These are phyloP conservation scores for Cicer judaicum DNA, from an alignment of 306 rosid genomes.

Conservation along the genomic window DNA sequence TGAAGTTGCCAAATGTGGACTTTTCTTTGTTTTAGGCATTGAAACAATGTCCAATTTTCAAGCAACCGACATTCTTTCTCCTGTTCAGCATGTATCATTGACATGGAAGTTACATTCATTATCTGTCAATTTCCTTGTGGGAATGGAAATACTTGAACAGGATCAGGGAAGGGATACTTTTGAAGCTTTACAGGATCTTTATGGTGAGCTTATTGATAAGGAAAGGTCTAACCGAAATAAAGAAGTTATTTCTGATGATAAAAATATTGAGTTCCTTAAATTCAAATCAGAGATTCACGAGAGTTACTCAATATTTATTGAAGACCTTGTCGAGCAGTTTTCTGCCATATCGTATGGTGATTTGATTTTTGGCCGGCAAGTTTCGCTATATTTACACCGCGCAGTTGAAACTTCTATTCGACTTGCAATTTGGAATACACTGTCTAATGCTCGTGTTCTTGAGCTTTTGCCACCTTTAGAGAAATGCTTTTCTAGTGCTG, in stretches of 20 bases:
- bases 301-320: conserved; percentile 75
- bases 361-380: conserved; percentile 81
- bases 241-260: conserved; percentile 41
- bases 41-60: conserved; percentile 76
- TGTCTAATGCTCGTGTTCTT: conserved; percentile 77
- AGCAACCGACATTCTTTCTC: conserved; percentile 61
- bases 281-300: conserved; percentile 79
- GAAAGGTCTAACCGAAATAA: conserved; percentile 50
- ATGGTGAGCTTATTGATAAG: conserved; percentile 73
- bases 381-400: conserved; percentile 80
- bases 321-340: conserved; percentile 88
- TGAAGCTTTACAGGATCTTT: conserved; percentile 88
- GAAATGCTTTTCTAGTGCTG: conserved; percentile 67
- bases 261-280: conserved; percentile 59
- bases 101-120: conserved; percentile 93
- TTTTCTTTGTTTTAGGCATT: conserved; percentile 82
- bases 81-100: conserved; percentile 69
- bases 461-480: conserved; percentile 87
- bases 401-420: conserved; percentile 76
- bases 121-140: conserved; percentile 80
- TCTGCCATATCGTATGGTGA: conserved; percentile 91
- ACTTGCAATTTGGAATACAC: conserved; percentile 81
- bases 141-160: conserved; percentile 81
- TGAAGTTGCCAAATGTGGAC: conserved; percentile 80
- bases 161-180: conserved; percentile 68